Percentiles rank a stretch among this genome's conserved stretches.
These are phyloP conservation scores for Eutypa lata DNA, from an alignment of 2,329 filamentous ascomycete species.

Conservation along the genomic window DNA sequence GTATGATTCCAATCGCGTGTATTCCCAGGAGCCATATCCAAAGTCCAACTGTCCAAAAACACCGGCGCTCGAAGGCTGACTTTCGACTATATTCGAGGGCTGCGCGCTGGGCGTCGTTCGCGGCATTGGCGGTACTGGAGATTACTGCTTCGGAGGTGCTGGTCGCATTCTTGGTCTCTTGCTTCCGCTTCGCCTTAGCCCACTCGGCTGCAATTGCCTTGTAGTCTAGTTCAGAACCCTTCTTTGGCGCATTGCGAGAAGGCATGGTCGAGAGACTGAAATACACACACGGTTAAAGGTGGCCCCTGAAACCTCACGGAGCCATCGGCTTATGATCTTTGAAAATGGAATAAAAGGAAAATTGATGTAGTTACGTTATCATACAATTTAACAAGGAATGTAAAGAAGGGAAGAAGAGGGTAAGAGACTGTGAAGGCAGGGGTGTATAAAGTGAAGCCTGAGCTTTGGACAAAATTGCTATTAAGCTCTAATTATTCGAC, in stretches of 20 bases:
- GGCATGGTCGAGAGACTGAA: conserved; percentile 22
- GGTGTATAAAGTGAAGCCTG: too few species aligned
- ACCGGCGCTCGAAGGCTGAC: conserved; percentile 48
- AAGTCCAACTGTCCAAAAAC: conserved; percentile 61
- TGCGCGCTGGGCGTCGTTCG: conserved; percentile 42
- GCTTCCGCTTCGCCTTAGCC: conserved; percentile 49
- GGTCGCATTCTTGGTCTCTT: conserved; percentile 39
- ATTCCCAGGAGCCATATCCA: conserved; percentile 69
- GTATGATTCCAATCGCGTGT: conserved; percentile 77
- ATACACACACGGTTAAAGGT: conserved; percentile 24
- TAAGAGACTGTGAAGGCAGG: neutral
- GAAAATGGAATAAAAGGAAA: neutral
- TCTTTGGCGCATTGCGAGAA: conserved; percentile 23
- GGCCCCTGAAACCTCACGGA: conserved; percentile 31
- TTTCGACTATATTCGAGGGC: conserved; percentile 47
- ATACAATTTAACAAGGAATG: neutral
- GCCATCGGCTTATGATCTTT: conserved; percentile 7
- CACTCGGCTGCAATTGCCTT: conserved; percentile 52
- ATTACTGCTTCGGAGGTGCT: conserved; percentile 16
- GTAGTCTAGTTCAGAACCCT: conserved; percentile 40
- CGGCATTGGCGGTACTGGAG: conserved; percentile 29
- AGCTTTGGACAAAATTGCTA: too few species aligned
- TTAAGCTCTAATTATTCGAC: too few species aligned
- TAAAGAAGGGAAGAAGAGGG: neutral
- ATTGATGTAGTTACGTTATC: neutral